Percentiles rank a stretch among this genome's conserved stretches.
phyloP scores from a whole-genome alignment of 495 filamentous ascomycete genomes.

The Aspergillus bridgeri region DNA sequence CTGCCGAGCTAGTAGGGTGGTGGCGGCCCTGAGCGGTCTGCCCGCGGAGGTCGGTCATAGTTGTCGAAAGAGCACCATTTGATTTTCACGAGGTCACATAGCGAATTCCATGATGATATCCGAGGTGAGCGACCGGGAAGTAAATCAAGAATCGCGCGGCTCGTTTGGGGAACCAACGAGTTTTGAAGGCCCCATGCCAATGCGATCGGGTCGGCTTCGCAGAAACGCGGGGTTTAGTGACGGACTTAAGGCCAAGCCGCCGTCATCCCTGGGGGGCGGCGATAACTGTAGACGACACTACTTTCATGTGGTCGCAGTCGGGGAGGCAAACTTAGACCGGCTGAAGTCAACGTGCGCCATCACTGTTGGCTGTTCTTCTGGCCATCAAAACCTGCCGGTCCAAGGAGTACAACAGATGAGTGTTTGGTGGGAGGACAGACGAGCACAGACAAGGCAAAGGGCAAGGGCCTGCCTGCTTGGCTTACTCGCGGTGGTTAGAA shows the following conservation, averaged over 20 bases:
- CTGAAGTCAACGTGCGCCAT: neutral
- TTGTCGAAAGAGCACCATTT: neutral
- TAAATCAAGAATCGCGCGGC: neutral
- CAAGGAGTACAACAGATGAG: too few species aligned
- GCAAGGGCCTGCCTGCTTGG: too few species aligned
- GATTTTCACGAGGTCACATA: neutral
- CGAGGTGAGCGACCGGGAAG: neutral
- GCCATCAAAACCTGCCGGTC: neutral
- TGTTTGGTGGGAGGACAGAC: neutral
- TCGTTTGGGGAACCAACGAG: neutral
- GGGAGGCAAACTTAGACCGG: too few species aligned
- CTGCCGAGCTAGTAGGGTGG: slow-evolving; percentile 9
- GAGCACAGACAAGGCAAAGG: neutral
- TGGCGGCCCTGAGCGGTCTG: neutral
- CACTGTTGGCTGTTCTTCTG: too few species aligned
- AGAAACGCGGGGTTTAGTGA: neutral
- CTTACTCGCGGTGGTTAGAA: neutral
- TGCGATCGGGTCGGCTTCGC: neutral
- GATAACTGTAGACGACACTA: neutral
- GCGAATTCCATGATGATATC: neutral
- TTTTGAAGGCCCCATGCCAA: neutral
- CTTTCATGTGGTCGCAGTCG: too few species aligned
- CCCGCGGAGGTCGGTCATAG: slow-evolving; percentile 4
- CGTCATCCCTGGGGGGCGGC: neutral
- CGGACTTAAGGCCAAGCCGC: neutral